Evolutionary conservation across 2,329 filamentous ascomycete genomes (phyloP), one percentile per base, ranked within the genome.

Genomic region (Waltergamsia citrina): DNA sequence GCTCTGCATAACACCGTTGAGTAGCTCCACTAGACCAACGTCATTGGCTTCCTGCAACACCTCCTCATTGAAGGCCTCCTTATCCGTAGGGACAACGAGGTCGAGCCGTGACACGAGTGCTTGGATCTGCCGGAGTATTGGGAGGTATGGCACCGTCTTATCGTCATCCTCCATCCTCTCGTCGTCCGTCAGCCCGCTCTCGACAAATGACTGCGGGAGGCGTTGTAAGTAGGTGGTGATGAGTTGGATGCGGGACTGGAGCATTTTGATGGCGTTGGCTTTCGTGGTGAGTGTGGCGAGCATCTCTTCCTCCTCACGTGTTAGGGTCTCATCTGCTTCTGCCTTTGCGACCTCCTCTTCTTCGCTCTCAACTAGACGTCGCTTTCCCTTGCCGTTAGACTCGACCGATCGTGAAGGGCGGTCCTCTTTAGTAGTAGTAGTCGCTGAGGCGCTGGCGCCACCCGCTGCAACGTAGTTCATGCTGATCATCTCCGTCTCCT

Each of bases 401-500:
- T 69, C 65, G 7, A 68, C 57, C 25, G 62, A 59, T 29, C 53
- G 52, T 28, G 51, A 50, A 3, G 53, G 52, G n/a, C 60, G 52
- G 37, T 65, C 64, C 37, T 66, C 63, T 46, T 57, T 61, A 35
- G 47, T 42, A 8, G 47, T 43, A 19, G 47, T 43, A 19, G 75
- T 63, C 21, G 76, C 76, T 9, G 82, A 78, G 17, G 87, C 88
- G 49, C 85, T 90, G 31, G 84, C 85, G 30, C 83, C 84, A 25
- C 84, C 85, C 34, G 81, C 85, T 1, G 90, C 88, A 15, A 98
- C 82, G 44, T 88, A 94, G 57, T 95, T 87, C 49, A 98, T 85
- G 45, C 85, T 84, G 44, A 98, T 96, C 87, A 95, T 95, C 58
- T 98, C 92, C 2, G 88, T 88, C 56, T 96, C 88, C 8, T 85